These are phyloP conservation scores for Termitomyces sp. DNA, from an alignment of 768 basidiomycete genomes.

Conservation along the genomic window DNA sequence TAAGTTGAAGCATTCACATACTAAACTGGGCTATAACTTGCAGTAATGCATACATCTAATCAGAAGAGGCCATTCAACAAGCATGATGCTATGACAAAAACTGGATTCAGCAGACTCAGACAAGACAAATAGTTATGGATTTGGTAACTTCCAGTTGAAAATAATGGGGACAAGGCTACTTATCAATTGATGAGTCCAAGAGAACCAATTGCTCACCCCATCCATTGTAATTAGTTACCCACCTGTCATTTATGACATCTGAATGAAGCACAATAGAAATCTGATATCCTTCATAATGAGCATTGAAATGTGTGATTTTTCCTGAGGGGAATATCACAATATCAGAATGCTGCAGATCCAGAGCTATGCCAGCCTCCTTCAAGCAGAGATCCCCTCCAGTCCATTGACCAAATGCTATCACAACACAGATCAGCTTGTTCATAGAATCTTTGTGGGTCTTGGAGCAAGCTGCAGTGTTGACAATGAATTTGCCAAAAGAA, in stretches of 20 bases:
- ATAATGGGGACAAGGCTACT: too few relatives aligned
- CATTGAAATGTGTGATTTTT: neutral
- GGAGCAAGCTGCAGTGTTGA: neutral
- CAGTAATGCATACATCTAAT: too few relatives aligned
- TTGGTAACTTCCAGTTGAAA: too few relatives aligned
- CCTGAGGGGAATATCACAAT: neutral
- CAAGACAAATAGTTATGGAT: too few relatives aligned
- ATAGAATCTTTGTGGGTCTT: neutral
- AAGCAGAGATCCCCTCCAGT: neutral
- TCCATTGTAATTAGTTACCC: neutral
- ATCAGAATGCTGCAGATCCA: neutral
- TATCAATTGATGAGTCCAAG: too few relatives aligned
- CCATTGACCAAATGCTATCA: neutral
- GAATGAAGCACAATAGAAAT: neutral
- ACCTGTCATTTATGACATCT: neutral
- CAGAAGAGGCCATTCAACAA: too few relatives aligned
- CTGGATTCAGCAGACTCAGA: too few relatives aligned
- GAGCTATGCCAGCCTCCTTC: neutral
- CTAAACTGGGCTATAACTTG: too few relatives aligned
- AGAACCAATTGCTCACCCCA: too few relatives aligned
- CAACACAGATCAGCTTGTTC: neutral
- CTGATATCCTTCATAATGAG: neutral
- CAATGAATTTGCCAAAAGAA: neutral
- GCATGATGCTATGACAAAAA: too few relatives aligned
- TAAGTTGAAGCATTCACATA: too few relatives aligned